Base-by-base conservation (phyloP, 1,139 yeast species). In the Lodderomyces parapsilosis region DNA sequence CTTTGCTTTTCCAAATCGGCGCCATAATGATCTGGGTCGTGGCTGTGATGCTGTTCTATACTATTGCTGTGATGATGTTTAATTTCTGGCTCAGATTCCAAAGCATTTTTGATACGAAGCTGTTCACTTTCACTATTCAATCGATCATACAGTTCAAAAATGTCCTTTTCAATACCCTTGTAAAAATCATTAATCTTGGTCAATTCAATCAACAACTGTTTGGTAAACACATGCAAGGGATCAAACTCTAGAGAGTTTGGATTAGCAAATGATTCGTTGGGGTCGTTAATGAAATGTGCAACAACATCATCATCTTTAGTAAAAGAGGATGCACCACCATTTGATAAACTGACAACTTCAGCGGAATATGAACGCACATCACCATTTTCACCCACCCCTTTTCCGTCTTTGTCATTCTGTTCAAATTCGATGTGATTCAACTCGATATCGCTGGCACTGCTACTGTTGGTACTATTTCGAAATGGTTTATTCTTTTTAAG, bases 151-250 rank as follows among this genome's bases (percentile, higher is more conserved):
- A 74, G 78, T 11, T 52, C 60, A 43, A 59, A 69, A 2, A 81
- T 62, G 49, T 76, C 79, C 17, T 59, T 57, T 54, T 80, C 84
- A 45, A 78, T 80, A 6, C 54, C 51, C 33, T 58, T 55, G 57
- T 75, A 83, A 55, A 85, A 85, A n/a, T 58, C 58, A 55, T 77
- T 76, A 35, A 86, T 73, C 54, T 82, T 83, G 31, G 56, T 55
- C 46, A 81, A 68, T 56, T 85, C 90, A 23, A 57, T 60, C 52
- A 82, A 73, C 44, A 85, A 66, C 14, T 81, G 79, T 42, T 66
- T 62, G 31, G 69, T 52, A 50, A 85, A 85, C 1, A 71, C 68
- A 22, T 64, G 67, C 39, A 75, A 68, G 1, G 85, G 80, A 51
- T 78, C 81, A 27, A 59, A 59, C 2, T 40, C 37, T 8, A 48